Evolutionary conservation across 179 eudicot genomes (phyloP).

Genomic region (Beta corolliflora): DNA sequence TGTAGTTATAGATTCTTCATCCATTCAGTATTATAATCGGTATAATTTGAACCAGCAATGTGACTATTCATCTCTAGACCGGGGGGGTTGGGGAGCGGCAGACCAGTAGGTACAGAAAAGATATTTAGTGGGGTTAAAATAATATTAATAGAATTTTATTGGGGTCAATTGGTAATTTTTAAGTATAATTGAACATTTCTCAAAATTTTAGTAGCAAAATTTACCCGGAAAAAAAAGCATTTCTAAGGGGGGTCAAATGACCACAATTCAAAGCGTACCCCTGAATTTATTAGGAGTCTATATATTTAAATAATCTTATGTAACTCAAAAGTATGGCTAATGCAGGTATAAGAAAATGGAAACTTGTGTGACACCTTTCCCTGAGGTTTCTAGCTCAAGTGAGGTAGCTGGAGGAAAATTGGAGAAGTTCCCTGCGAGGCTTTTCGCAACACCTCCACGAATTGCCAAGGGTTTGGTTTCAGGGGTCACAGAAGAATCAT

Average conservation of each 20-base stretch:
- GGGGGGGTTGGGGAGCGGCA: too few relatives aligned
- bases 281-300: too few relatives aligned
- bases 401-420: conserved; percentile 53
- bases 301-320: too few relatives aligned
- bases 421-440: conserved; percentile 46
- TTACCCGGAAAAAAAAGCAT: too few relatives aligned
- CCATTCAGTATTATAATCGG: not conserved
- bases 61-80: not conserved
- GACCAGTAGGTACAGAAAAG: too few relatives aligned
- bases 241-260: too few relatives aligned
- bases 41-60: not conserved
- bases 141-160: too few relatives aligned
- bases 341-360: conserved; percentile 50
- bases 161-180: too few relatives aligned
- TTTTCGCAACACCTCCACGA: conserved; percentile 51
- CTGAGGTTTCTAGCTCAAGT: conserved; percentile 38
- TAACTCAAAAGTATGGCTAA: not conserved
- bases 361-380: conserved; percentile 43
- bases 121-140: too few relatives aligned
- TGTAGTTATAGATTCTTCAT: not conserved
- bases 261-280: too few relatives aligned
- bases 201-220: too few relatives aligned
- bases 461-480: conserved; percentile 46
- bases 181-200: too few relatives aligned
- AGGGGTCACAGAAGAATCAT: conserved; percentile 45